Evolutionary conservation across 1,284 basidiomycete genomes (phyloP), one percentile per base, ranked within the genome.

Genomic region (Irpex sp.): DNA sequence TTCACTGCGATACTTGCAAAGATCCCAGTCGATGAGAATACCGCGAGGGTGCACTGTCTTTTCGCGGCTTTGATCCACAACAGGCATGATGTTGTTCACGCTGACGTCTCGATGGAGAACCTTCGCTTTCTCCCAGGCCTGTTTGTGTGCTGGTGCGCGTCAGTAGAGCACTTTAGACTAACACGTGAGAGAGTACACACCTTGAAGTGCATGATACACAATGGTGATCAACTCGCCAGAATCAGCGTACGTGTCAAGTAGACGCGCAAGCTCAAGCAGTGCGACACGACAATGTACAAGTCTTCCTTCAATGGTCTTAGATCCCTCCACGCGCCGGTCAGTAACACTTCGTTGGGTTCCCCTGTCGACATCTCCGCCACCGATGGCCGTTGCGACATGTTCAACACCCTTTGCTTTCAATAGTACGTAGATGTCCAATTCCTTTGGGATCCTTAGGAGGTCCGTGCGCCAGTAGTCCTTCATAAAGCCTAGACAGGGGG

Each of bases 71-170:
- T 49, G 48, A 45, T 60, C 23, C 45, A 60, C 56, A 33, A 36
- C 35, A 19, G 8, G 16, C 56, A 57, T 39, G 16, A 57, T 57
- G 39, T 57, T 57, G n/a, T 39, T 39, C n/a, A 42, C n/a, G 36
- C 56, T 57, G 36, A 57, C 36, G 21, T 57, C 56, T 8, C 56
- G 56, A 33, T 57, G 56, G n/a, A 57, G 56, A n/a, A 57, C 19
- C 19, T 35, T 33, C 16, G 23, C 54, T 28, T 60, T 45, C 54
- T 10, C 42, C 52, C 54, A 60, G 7, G 58, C 58, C 16, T 57
- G 7, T 23, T 51, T 23, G 37, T 57, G 60, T 18, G 18, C n/a
- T 10, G n/a, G 10, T 10, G n/a, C 39, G 14, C 18, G 18, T 16
- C 12, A 49, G 18, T n/a, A 9, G n/a, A 21, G 14, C 9, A 49